Conservation (phyloP, 768 basidiomycete genomes). For the Heimioporus sp. region DNA sequence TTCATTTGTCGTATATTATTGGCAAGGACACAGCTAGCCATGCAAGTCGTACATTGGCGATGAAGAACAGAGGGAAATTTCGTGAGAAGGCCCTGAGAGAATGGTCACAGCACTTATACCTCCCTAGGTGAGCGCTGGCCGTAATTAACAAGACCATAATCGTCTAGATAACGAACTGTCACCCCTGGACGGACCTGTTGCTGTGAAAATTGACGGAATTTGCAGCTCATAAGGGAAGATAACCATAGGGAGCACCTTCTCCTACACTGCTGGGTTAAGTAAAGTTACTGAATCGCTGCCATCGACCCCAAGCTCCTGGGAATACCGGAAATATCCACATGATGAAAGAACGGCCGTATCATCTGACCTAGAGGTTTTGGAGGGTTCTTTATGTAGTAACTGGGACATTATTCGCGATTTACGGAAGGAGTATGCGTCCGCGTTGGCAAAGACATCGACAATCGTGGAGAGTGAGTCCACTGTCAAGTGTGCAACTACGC, state of each 20-base stretch:
- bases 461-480: background rate
- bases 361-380: too few relatives aligned
- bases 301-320: too few relatives aligned
- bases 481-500: too few relatives aligned
- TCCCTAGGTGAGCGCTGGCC: background rate
- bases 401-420: too few relatives aligned
- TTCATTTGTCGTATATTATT: slow-evolving; percentile 13
- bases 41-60: slow-evolving; percentile 9
- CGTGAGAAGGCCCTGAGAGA: slow-evolving; percentile 16
- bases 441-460: too few relatives aligned
- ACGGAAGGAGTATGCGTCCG: too few relatives aligned
- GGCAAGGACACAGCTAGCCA: slow-evolving; percentile 2
- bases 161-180: background rate
- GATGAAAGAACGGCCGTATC: too few relatives aligned
- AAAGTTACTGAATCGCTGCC: too few relatives aligned
- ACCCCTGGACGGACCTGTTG: background rate
- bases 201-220: background rate
- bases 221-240: background rate
- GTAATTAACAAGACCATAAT: slow-evolving; percentile 13
- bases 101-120: slow-evolving; percentile 14
- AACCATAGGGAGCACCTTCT: slow-evolving; percentile 5
- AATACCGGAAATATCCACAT: too few relatives aligned
- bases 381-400: too few relatives aligned
- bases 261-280: background rate
- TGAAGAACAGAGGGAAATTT: slow-evolving; percentile 8